Evolutionary conservation across 495 filamentous ascomycete species (phyloP).

Genomic region (Penicillium atrosanguineum): DNA sequence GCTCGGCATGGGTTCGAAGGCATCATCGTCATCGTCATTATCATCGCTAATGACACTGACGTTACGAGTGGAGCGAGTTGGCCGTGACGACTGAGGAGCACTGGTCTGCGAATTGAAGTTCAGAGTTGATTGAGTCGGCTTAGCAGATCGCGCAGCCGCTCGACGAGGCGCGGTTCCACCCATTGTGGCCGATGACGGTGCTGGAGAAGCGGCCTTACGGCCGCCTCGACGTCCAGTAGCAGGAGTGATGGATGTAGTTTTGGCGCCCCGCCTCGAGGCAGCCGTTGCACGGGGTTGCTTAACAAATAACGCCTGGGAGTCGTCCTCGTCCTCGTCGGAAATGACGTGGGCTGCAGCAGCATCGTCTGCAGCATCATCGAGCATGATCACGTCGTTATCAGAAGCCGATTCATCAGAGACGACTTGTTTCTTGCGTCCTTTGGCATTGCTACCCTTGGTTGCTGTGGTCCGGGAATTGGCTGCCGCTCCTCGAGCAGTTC

Average conservation of each 20-base stretch:
- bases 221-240: slow-evolving; percentile 25
- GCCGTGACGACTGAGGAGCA: slow-evolving; percentile 39
- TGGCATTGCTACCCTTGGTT: slow-evolving; percentile 39
- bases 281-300: slow-evolving; percentile 44
- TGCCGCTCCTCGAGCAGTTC: slow-evolving; percentile 40
- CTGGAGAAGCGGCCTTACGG: slow-evolving; percentile 39
- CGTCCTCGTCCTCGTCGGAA: slow-evolving; percentile 38
- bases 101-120: slow-evolving; percentile 62
- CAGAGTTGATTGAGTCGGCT: slow-evolving; percentile 64
- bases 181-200: slow-evolving; percentile 45
- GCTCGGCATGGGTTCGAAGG: slow-evolving; percentile 63
- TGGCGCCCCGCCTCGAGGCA: slow-evolving; percentile 21
- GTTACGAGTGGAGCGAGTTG: slow-evolving; percentile 40
- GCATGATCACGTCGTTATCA: slow-evolving; percentile 63
- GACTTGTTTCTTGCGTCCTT: slow-evolving; percentile 42
- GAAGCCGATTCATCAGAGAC: slow-evolving; percentile 59
- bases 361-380: slow-evolving; percentile 62
- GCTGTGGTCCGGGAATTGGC: slow-evolving; percentile 35
- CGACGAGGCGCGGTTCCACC: slow-evolving; percentile 36
- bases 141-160: slow-evolving; percentile 24
- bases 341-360: slow-evolving; percentile 37
- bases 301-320: slow-evolving; percentile 53
- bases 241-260: slow-evolving; percentile 21
- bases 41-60: slow-evolving; percentile 44
- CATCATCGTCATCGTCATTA: slow-evolving; percentile 77